Evolutionary conservation across 2,329 filamentous ascomycete species (phyloP), one percentile per base, ranked within the genome.

Genomic region (Ascochyta fabae): DNA sequence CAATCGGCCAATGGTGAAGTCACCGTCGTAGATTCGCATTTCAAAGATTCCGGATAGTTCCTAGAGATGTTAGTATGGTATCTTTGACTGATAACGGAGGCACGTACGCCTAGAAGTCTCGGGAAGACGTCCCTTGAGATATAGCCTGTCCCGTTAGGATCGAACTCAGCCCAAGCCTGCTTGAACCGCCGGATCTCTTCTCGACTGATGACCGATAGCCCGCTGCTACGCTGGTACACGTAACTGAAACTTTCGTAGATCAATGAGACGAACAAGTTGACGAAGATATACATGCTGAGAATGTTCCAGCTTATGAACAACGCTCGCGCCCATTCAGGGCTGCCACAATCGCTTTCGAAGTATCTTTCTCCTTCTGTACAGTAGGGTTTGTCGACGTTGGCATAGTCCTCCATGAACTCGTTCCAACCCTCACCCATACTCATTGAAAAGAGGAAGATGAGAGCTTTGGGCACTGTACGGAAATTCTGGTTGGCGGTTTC

Each of bases 161-260:
- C 95, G 60, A 95, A 92, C 56, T 91, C 95, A 52, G 95, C 91
- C 95, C 95, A 99, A 1, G 95, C 95, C 78, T 98, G 92, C 77
- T 99, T 99, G 84, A 97, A 99, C 5, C 94, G 88, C 42, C 95
- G 88, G 62, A 98, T 92, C 74, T 99, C 95, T 67, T 97, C 92
- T 62, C 95, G 86, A 68, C 92, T 96, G 67, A 99, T 89, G 58
- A 90, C 89, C 6, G 90, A 92, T 66, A 97, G 84, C n/a, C 92
- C 92, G 69, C 91, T 96, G 58, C 94, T 97, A 60, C 92, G 87
- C 78, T 99, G 96, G 74, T 98, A 99, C 61, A 99, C 95, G 70
- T 99, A 99, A 74, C 92, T 96, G 83, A 99, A 99, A 77, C 93
- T 98, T 80, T 99, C 95, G 78, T 96, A 99, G 66, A 99, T 99